Evolutionary conservation across 2,329 filamentous ascomycete species (phyloP), one percentile per base, ranked within the genome.

Genomic region (Aspergillus carbonarius): DNA sequence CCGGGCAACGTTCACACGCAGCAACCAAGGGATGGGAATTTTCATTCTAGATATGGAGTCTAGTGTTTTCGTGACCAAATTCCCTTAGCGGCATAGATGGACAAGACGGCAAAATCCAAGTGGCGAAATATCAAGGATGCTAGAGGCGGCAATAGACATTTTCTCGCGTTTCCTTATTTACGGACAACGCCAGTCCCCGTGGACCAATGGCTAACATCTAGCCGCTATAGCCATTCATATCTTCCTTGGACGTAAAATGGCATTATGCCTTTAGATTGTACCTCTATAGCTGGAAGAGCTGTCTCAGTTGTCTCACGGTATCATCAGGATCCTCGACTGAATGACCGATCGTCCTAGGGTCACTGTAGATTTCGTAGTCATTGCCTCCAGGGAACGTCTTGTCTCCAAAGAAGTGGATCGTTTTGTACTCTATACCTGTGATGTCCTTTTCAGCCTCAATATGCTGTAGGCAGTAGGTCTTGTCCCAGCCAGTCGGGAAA

Each of bases 321-420:
- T 98, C 92, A 58, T 92, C 88, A 6, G 93, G 93, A 42, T 83
- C 85, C 66, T 82, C 86, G 65, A 98, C 95, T 25, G 88, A 82
- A 78, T 99, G 95, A 1, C 95, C 95, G 60, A 89, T 87, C 35
- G 91, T 96, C 71, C 93, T 84, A 55, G 83, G 72, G 74, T 98
- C 93, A 65, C 79, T 82, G 77, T 89, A 98, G 73, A 99, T 97
- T 81, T 98, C 93, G 74, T 88, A 93, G 78, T 99, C 95, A 76
- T 98, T 99, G 62, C 95, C 95, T 63, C 95, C 93, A 75, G 88
- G 78, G 73, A 86, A 88, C 25, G 91, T 91, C 88, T 98, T 99
- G 83, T 99, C 95, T 65, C 95, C 95, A 71, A 98, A 99, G 85
- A 98, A 98, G 82, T 98, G 95, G 68, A 98, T 89, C 46, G 85